Evolutionary conservation across 306 rosid genomes (phyloP).

Genomic region (Gleditsia sinensis): DNA sequence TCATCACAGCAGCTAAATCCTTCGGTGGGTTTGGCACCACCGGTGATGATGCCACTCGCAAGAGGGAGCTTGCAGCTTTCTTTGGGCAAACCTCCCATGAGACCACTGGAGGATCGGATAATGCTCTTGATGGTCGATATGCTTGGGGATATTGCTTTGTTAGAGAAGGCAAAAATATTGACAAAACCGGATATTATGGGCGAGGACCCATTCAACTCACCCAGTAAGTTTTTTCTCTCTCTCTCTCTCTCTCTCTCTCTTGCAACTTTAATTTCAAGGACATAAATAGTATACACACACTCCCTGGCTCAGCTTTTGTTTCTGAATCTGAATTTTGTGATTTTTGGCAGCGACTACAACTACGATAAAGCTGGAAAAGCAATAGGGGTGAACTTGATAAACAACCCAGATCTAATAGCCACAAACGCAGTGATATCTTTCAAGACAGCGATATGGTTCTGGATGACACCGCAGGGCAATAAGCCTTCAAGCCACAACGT

Average conservation of each 20-base stretch:
- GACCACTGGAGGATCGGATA: conserved; percentile 48
- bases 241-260: too few relatives aligned
- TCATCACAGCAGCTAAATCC: conserved; percentile 49
- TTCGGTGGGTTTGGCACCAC: conserved; percentile 53
- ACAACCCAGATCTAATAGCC: conserved; percentile 46
- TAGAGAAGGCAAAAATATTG: conserved; percentile 48
- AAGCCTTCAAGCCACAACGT: conserved; percentile 59
- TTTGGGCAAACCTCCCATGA: conserved; percentile 75
- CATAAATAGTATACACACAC: too few relatives aligned
- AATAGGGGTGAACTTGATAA: conserved; percentile 27
- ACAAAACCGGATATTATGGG: conserved; percentile 35
- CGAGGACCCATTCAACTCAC: conserved; percentile 60
- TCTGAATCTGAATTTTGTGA: too few relatives aligned
- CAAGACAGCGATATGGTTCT: conserved; percentile 58
- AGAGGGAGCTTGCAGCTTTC: conserved; percentile 72
- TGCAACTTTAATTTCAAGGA: too few relatives aligned
- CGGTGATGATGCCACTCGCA: conserved; percentile 45
- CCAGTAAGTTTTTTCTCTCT: conserved; percentile 12
- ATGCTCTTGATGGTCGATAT: conserved; percentile 64
- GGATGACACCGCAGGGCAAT: conserved; percentile 59
- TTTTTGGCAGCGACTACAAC: conserved; percentile 42
- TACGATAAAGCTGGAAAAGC: conserved; percentile 46
- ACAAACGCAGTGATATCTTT: conserved; percentile 40
- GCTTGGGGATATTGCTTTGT: conserved; percentile 70
- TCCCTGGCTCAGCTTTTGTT: too few relatives aligned